Percentiles rank a stretch among this genome's conserved stretches.
phyloP scores from a whole-genome alignment of 75 land plant genomes.

The Picea glauca region DNA sequence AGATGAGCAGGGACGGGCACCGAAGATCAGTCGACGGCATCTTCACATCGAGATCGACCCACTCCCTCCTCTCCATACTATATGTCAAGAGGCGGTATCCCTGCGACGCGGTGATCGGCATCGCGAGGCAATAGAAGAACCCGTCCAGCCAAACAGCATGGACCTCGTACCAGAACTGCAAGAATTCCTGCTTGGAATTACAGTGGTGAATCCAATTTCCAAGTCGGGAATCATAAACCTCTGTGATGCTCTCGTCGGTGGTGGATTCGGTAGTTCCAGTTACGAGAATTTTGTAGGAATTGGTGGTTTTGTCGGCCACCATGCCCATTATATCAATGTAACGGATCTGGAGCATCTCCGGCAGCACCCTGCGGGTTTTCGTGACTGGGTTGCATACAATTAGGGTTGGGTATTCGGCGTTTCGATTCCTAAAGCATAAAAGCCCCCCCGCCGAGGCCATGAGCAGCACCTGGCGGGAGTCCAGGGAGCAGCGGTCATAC shows the following conservation, averaged over 20 bases:
- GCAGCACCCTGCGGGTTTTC: slow-evolving; percentile 13
- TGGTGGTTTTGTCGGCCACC: slow-evolving; percentile 20
- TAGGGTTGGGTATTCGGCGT: slow-evolving; percentile 14
- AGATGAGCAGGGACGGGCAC: slow-evolving; percentile 21
- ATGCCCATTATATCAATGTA: slow-evolving; percentile 34
- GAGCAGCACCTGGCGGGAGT: slow-evolving; percentile 21
- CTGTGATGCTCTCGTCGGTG: slow-evolving; percentile 15
- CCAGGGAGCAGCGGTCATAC: slow-evolving; percentile 24
- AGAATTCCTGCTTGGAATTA: slow-evolving; percentile 20
- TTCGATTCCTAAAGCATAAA: slow-evolving; percentile 27
- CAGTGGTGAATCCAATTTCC: slow-evolving; percentile 19
- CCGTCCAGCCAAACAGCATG: slow-evolving; percentile 23
- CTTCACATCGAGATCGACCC: slow-evolving; percentile 18
- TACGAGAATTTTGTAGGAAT: slow-evolving; percentile 31
- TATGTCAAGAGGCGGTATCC: slow-evolving; percentile 15
- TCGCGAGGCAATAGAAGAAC: slow-evolving; percentile 20
- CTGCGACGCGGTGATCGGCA: slow-evolving; percentile 10
- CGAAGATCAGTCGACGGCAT: slow-evolving; percentile 23
- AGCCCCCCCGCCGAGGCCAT: slow-evolving; percentile 34
- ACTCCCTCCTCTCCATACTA: slow-evolving; percentile 10
- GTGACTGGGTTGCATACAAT: slow-evolving; percentile 38
- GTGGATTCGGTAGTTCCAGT: slow-evolving; percentile 19
- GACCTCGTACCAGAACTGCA: slow-evolving; percentile 24
- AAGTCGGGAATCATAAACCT: slow-evolving; percentile 19
- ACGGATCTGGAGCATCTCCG: slow-evolving; percentile 18